A percentile compares a stretch with the other conserved stretches of the same genome.
Evolutionary conservation across 306 rosid genomes (phyloP).

Genomic region (Coriaria nepalensis): DNA sequence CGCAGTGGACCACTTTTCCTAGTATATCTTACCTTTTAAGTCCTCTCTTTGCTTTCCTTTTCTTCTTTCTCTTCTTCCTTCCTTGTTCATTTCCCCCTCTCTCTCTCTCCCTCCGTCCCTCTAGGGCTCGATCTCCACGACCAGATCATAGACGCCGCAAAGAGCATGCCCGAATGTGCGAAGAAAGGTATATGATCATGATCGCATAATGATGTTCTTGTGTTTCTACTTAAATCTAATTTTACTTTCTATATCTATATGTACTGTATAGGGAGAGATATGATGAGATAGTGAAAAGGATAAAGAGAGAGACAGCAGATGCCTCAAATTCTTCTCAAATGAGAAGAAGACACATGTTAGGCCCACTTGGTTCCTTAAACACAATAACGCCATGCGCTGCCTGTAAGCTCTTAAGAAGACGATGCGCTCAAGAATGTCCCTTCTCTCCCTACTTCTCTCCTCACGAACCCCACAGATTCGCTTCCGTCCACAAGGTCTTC

Average conservation of each 20-base stretch:
- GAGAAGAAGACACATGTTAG: constrained; percentile 78
- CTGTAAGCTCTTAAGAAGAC: constrained; percentile 77
- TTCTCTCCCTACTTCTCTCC: constrained; percentile 98
- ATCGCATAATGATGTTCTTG: neutral
- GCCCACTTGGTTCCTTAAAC: constrained; percentile 79
- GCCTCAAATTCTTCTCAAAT: constrained; percentile 25
- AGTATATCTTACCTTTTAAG: constrained; percentile 77
- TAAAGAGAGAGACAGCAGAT: constrained; percentile 71
- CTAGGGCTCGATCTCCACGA: constrained; percentile 19
- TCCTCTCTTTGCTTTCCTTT: constrained; percentile 25
- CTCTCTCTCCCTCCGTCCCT: constrained; percentile 14
- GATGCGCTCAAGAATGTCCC: constrained; percentile 95
- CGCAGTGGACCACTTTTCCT: constrained; percentile 23
- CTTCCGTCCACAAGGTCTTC: constrained; percentile 91
- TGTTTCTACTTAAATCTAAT: neutral
- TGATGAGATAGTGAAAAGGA: constrained; percentile 80
- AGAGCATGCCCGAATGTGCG: constrained; percentile 99
- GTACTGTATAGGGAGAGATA: constrained; percentile 42
- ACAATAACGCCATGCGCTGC: constrained; percentile 96
- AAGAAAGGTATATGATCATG: constrained; percentile 50
- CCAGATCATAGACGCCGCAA: constrained; percentile 26
- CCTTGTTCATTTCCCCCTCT: constrained; percentile 16
- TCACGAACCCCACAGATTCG: constrained; percentile 90
- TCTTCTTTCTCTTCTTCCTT: constrained; percentile 23
- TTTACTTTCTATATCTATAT: neutral